Evolutionary conservation across 495 filamentous ascomycete genomes (phyloP), one percentile per base, ranked within the genome.

Genomic region (Penicillium paradoxum): DNA sequence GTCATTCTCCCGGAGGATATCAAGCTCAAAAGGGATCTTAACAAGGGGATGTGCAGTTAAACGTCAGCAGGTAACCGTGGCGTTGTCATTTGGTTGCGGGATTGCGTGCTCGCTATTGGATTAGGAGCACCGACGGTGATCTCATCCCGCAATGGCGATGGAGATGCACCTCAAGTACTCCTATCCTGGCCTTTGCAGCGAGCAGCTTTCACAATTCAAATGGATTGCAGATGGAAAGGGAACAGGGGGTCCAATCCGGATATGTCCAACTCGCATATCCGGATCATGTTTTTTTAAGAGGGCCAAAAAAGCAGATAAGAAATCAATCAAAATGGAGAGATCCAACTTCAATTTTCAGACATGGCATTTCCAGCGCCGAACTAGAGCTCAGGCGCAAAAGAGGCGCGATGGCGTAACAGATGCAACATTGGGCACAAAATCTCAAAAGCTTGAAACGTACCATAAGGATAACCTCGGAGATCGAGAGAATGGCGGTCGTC

Each of bases 401-500:
- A 50, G 33, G 40, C 62, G 43, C 57, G 55, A 73, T 72, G 69
- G 69, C 70, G 67, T 64, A 65, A 72, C 54, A 56, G 58, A 69
- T 67, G 71, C 67, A 70, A 68, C 68, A 14, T 64, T 47, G 58
- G 55, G 63, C 63, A 66, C 62, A 38, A 51, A 49, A 54, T 29
- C 30, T 53, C 43, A 41, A 55, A 49, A 40, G 29, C 45, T 46
- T 40, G 24, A 41, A 29, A 65, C 71, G 60, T 71, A 76, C 71
- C 66, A 61, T 74, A 75, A 25, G 71, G 68, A 65, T 76, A 75
- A 37, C 67, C 68, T 54, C 71, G 58, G 34, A 75, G 58, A 66
- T 76, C 73, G 45, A 75, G 63, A 30, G 72, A 69, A 39, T 57
- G 65, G 49, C 70, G 72, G 24, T 77, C 73, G 53, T 75, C 72